A percentile compares a stretch with the other conserved stretches of the same genome.
Evolutionary conservation across 768 basidiomycete species (phyloP).

Genomic region (Hericium erinaceus): DNA sequence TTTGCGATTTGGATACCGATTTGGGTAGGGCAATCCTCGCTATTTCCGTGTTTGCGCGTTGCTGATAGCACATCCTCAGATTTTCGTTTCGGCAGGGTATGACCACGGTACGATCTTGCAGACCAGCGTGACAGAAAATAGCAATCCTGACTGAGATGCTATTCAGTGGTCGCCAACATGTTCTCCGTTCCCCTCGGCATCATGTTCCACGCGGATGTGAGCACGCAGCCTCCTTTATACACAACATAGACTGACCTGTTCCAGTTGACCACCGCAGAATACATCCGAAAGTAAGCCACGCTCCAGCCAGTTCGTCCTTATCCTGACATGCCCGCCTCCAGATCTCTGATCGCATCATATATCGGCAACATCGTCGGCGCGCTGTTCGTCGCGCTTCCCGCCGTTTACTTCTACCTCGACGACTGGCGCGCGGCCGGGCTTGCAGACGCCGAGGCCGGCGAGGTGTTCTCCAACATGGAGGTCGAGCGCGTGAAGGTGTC

Average conservation of each 20-base stretch:
- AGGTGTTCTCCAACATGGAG: background rate
- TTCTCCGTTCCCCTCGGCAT: conserved; percentile 63
- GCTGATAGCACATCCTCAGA: conserved; percentile 22
- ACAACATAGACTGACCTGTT: background rate
- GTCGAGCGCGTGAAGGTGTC: background rate
- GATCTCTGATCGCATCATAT: conserved; percentile 56
- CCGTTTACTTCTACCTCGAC: conserved; percentile 50
- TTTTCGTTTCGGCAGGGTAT: conserved; percentile 62
- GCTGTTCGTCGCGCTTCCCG: conserved; percentile 54
- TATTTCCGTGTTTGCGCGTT: too few relatives aligned
- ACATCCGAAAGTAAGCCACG: conserved; percentile 54
- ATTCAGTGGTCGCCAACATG: conserved; percentile 64
- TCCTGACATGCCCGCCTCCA: conserved; percentile 8
- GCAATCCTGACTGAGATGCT: background rate
- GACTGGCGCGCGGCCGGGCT: conserved; percentile 27
- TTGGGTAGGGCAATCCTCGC: conserved; percentile 37
- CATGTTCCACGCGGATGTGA: conserved; percentile 57
- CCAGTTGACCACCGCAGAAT: conserved; percentile 42
- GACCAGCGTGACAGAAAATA: too few relatives aligned
- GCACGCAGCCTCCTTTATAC: conserved; percentile 16
- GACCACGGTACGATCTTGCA: conserved; percentile 47
- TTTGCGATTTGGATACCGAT: conserved; percentile 66
- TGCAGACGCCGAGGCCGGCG: conserved; percentile 5
- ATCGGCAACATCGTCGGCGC: conserved; percentile 63
- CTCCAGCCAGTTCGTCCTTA: background rate